phyloP scores from a whole-genome alignment of 345 rosid species.

The Populus simonii region DNA sequence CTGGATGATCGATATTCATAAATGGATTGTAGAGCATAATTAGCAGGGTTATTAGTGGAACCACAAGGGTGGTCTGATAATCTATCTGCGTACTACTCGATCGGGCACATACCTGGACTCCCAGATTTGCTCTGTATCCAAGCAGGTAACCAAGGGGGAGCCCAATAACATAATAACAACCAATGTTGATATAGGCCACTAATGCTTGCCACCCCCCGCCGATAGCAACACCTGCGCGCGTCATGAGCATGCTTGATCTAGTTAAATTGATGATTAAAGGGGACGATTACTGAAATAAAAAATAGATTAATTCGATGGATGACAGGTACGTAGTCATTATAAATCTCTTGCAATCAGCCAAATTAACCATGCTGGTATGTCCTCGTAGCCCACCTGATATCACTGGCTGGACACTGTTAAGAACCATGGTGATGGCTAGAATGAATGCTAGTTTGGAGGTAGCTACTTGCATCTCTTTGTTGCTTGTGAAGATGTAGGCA shows the following conservation, averaged over 20 bases:
- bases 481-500: slow-evolving; percentile 59
- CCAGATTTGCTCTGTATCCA: slow-evolving; percentile 60
- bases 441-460: slow-evolving; percentile 59
- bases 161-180: slow-evolving; percentile 67
- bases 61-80: no score
- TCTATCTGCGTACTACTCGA: no score
- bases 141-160: slow-evolving; percentile 74
- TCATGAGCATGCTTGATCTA: not conserved
- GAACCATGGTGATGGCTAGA: slow-evolving; percentile 76
- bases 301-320: no score
- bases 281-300: no score
- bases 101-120: slow-evolving; percentile 46
- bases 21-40: no score
- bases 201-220: slow-evolving; percentile 88
- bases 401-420: no score
- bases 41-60: no score
- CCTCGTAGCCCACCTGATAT: slow-evolving; percentile 52
- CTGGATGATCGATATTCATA: slow-evolving; percentile 14
- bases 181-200: slow-evolving; percentile 79
- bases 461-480: slow-evolving; percentile 44
- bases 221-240: slow-evolving; percentile 66
- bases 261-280: not conserved
- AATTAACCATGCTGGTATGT: not conserved
- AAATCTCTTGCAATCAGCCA: no score
- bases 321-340: no score